Evolutionary conservation across 345 rosid genomes (phyloP).

Genomic region (Eucalyptus marginata): DNA sequence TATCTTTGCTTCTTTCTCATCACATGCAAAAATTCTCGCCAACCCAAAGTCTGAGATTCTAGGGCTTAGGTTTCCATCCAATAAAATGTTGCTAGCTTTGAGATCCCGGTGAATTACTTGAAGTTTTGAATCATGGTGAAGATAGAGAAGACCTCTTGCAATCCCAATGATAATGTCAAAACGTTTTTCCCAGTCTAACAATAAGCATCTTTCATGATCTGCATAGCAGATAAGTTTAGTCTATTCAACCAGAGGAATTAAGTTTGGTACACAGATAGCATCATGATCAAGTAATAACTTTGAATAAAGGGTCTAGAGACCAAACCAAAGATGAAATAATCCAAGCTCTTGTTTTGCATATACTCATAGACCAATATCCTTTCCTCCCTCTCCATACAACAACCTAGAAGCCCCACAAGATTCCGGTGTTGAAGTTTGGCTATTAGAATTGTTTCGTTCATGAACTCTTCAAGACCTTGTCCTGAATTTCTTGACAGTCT

Average conservation of each 20-base stretch:
- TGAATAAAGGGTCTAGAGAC: neutral
- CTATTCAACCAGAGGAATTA: neutral
- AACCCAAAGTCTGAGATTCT: neutral
- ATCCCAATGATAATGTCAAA: neutral
- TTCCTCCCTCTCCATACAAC: slow-evolving; percentile 27
- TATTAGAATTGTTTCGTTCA: slow-evolving; percentile 22
- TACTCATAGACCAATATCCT: slow-evolving; percentile 21
- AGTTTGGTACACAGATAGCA: neutral
- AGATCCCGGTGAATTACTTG: neutral
- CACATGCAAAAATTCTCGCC: neutral
- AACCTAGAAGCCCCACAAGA: slow-evolving; percentile 34
- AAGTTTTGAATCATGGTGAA: neutral
- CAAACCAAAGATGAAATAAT: slow-evolving; percentile 33
- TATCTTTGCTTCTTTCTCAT: neutral
- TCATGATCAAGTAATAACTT: too few species aligned
- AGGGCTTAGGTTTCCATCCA: neutral
- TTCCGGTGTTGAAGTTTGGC: slow-evolving; percentile 47
- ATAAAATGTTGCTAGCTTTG: neutral
- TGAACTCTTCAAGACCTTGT: slow-evolving; percentile 25
- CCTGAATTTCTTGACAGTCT: slow-evolving; percentile 25
- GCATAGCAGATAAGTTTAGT: neutral
- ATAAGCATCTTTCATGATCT: slow-evolving; percentile 9
- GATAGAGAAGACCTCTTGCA: neutral
- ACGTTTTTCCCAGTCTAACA: neutral
- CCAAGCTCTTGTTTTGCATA: slow-evolving; percentile 24